These are phyloP conservation scores for Discostella stelligeroides DNA, from an alignment of 108 stramenopile species.

Conservation along the genomic window DNA sequence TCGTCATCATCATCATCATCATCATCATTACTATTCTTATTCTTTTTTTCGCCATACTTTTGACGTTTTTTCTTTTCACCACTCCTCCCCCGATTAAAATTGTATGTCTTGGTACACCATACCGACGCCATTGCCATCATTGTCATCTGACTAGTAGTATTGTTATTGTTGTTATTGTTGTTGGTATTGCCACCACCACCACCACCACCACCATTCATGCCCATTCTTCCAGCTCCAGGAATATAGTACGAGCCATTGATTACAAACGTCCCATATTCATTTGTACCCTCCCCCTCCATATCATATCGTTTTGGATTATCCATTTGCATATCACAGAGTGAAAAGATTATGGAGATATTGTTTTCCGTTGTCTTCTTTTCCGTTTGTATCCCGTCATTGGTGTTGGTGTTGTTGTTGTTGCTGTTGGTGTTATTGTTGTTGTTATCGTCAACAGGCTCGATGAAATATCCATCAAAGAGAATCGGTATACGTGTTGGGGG, in stretches of 20 bases:
- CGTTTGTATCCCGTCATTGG: not conserved
- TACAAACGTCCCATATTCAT: conserved; percentile 47
- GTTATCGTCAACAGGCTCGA: not conserved
- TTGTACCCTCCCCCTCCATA: conserved; percentile 48
- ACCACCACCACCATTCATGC: no score
- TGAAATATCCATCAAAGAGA: conserved; percentile 54
- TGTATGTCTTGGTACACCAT: conserved; percentile 32
- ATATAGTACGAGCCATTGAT: conserved; percentile 33
- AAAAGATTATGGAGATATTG: no score
- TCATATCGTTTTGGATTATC: no score
- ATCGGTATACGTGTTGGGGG: conserved; percentile 28
- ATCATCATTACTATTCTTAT: not conserved
- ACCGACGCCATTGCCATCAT: conserved; percentile 9
- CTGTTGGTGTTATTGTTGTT: no score
- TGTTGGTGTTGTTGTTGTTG: no score
- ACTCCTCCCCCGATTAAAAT: no score
- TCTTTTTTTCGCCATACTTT: no score
- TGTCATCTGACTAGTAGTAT: no score
- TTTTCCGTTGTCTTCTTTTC: not conserved
- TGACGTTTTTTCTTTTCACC: conserved; percentile 15
- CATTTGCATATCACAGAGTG: no score
- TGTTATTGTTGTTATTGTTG: not conserved
- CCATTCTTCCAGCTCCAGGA: not conserved
- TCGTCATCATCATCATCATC: not conserved
- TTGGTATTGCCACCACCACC: no score